These are phyloP conservation scores for Cajanus cajan DNA, from an alignment of 306 rosid genomes.

Conservation along the genomic window DNA sequence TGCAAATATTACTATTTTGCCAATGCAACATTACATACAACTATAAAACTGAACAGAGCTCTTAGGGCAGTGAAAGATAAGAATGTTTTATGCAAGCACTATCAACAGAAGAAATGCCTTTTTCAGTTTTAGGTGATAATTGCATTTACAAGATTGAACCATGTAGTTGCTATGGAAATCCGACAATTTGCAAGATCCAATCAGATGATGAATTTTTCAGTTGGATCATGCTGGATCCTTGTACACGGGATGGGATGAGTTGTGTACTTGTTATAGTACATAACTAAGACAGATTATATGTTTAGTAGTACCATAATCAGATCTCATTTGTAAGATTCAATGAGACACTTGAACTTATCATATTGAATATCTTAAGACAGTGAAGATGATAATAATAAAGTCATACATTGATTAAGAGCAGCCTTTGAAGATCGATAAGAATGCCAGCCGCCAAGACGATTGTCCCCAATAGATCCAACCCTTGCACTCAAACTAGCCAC, in stretches of 20 bases:
- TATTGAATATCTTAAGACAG: background rate
- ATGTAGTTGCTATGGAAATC: background rate
- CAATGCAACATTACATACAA: background rate
- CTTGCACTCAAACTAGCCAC: constrained; percentile 95
- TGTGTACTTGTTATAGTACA: background rate
- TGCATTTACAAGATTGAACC: background rate
- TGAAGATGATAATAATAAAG: background rate
- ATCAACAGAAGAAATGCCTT: background rate
- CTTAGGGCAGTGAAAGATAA: background rate
- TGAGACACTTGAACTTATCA: background rate
- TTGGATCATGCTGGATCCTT: background rate
- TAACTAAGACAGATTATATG: background rate
- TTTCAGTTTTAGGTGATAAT: background rate
- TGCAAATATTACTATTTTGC: background rate
- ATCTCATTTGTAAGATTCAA: background rate
- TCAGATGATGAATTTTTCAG: constrained; percentile 17
- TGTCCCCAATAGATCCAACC: constrained; percentile 93
- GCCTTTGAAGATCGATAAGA: constrained; percentile 93
- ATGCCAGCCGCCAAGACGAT: constrained; percentile 93
- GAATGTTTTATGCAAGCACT: constrained; percentile 8
- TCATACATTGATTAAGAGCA: constrained; percentile 84
- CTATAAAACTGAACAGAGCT: background rate
- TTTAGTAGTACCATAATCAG: background rate
- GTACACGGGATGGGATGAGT: background rate
- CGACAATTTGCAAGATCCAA: background rate